Evolutionary conservation across 1,139 yeast genomes (phyloP), one percentile per base, ranked within the genome.

Genomic region (Taiozyma sp.): DNA sequence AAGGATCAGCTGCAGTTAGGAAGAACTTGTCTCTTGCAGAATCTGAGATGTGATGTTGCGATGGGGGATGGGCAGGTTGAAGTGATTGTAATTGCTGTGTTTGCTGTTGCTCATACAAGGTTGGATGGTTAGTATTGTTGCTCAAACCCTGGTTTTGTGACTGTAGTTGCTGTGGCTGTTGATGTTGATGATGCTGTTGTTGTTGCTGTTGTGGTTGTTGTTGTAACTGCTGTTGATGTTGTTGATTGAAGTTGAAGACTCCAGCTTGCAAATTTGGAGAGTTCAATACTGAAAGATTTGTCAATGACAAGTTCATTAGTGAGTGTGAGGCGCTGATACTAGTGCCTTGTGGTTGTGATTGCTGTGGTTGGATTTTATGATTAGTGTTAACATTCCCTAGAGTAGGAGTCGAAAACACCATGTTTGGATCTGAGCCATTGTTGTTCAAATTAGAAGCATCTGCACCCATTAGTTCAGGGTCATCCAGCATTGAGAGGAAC

Each of bases 1-100:
- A 87, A 1, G 99, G 99, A 65, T 93, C 98, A 0, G 98, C 98
- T 0, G 99, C 98, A 0, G 98, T 91, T 50, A 93, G 72, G 71
- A 93, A 91, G 69, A 93, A 93, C 68, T 90, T 90, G 65, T 91
- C 98, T 57, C 91, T 77, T 1, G 97, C 96, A 2, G 95, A 84
- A 58, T 85, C 93, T 0, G 88, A 81, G 10, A 83, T 75, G 39
- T 76, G 74, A 32, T 48, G 57, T 32, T 48, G 45, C 42, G 43
- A 54, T 11, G 47, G 29, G 44, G 54, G 53, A 45, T 42, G 47
- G 35, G 51, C 11, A 3, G 49, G 48, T 53, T 53, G 53, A 42
- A 51, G 53, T 40, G 52, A 55, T 43, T 54, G 54, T 43, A 47
- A 48, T 29, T 49, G 51, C 22, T 47, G 56, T 14, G 47, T 46